Percentiles rank a stretch among this genome's conserved stretches.
phyloP scores from a whole-genome alignment of 179 eudicot species.

The Heliamphora pulchella region DNA sequence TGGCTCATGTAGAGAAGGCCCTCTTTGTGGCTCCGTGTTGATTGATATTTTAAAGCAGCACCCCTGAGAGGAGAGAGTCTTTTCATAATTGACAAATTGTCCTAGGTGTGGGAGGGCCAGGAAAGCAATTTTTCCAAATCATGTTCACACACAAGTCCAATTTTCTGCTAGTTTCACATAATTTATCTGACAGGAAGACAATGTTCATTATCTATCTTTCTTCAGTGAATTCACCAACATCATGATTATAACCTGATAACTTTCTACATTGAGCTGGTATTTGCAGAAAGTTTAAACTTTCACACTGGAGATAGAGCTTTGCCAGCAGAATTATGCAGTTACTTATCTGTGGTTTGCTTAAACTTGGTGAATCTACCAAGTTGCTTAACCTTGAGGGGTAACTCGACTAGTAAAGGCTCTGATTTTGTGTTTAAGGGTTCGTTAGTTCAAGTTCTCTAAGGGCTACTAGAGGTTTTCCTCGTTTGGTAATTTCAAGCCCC shows the following conservation, averaged over 20 bases:
- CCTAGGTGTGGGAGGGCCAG: not conserved
- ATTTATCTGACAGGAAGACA: not conserved
- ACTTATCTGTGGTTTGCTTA: not conserved
- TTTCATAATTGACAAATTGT: not conserved
- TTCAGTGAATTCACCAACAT: not conserved
- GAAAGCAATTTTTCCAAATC: not conserved
- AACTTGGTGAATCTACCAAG: not conserved
- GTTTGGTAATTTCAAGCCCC: no score
- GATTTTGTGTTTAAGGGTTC: no score
- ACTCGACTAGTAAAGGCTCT: no score
- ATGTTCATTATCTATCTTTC: not conserved
- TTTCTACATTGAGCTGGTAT: not conserved
- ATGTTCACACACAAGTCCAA: not conserved
- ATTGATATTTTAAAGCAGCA: no score
- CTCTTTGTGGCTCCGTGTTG: not conserved
- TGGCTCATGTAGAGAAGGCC: not conserved
- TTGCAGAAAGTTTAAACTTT: not conserved
- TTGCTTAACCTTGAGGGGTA: not conserved
- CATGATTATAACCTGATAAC: constrained; percentile 24
- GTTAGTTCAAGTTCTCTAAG: no score
- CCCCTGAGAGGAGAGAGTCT: not conserved
- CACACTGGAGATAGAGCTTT: not conserved
- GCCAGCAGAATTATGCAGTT: not conserved
- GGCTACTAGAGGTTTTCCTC: no score
- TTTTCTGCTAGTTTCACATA: not conserved